Evolutionary conservation across 441 rosid species (phyloP).

Genomic region (Macaranga tanarius): DNA sequence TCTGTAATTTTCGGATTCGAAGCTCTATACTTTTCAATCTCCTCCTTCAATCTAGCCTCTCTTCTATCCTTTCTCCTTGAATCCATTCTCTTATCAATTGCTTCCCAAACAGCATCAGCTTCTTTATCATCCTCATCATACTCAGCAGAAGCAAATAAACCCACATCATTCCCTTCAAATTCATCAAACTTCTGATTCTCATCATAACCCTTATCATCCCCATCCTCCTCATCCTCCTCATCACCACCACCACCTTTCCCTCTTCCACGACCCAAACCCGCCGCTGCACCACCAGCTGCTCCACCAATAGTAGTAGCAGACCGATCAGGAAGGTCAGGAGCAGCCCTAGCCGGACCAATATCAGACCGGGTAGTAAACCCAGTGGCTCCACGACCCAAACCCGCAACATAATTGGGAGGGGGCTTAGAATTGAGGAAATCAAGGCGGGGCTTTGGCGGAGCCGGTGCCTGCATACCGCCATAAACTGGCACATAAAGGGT

Average conservation of each 20-base stretch:
- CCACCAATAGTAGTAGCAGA: constrained; percentile 60
- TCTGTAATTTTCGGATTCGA: constrained; percentile 91
- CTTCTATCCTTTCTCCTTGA: constrained; percentile 81
- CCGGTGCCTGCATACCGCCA: constrained; percentile 55
- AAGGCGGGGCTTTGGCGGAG: constrained; percentile 48
- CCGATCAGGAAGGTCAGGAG: constrained; percentile 82
- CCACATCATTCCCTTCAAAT: constrained; percentile 93
- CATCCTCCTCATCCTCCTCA: constrained; percentile 83
- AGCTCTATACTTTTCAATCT: constrained; percentile 85
- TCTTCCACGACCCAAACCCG: constrained; percentile 58
- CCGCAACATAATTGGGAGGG: constrained; percentile 85
- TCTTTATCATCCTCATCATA: constrained; percentile 93
- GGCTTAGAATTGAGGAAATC: constrained; percentile 89
- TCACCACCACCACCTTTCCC: constrained; percentile 70
- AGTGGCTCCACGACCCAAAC: constrained; percentile 94
- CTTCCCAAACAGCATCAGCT: constrained; percentile 95
- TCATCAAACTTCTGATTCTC: constrained; percentile 97
- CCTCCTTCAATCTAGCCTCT: constrained; percentile 84
- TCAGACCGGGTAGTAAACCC: constrained; percentile 93
- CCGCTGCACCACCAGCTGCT: constrained; percentile 31
- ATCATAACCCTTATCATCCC: constrained; percentile 84
- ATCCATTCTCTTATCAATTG: constrained; percentile 85
- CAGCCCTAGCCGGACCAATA: constrained; percentile 95
- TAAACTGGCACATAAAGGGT: constrained; percentile 57
- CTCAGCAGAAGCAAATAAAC: constrained; percentile 87